Conservation (phyloP, 1,284 basidiomycete species). For the Phylloporus sp. region DNA sequence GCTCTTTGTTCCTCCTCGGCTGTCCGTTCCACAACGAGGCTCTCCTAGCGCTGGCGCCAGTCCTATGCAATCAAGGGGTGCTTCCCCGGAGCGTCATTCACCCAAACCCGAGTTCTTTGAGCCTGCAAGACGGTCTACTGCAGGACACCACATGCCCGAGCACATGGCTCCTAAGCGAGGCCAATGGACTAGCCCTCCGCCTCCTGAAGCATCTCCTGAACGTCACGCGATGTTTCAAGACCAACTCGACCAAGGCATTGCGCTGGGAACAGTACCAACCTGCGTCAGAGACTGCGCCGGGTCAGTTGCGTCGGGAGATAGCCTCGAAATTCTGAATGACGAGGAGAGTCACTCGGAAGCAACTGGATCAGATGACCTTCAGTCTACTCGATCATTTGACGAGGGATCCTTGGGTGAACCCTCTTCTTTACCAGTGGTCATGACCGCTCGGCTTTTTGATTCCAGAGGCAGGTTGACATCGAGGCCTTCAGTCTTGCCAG, state of each 20-base stretch:
- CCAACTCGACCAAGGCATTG: constrained; percentile 63
- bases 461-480: constrained; percentile 33
- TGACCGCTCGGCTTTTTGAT: constrained; percentile 11
- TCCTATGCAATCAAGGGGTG: constrained; percentile 56
- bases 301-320: constrained; percentile 59
- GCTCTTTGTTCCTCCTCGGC: constrained; percentile 54
- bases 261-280: constrained; percentile 67
- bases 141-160: constrained; percentile 49
- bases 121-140: constrained; percentile 38
- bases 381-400: constrained; percentile 62
- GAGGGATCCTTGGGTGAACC: constrained; percentile 41
- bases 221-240: constrained; percentile 69
- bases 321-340: constrained; percentile 61
- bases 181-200: constrained; percentile 85
- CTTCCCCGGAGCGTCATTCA: constrained; percentile 49
- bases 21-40: constrained; percentile 66
- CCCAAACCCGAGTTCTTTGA: constrained; percentile 53
- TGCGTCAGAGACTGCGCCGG: constrained; percentile 54
- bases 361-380: constrained; percentile 66
- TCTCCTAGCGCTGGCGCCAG: constrained; percentile 69
- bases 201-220: constrained; percentile 69
- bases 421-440: constrained; percentile 16
- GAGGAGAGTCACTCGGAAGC: constrained; percentile 62
- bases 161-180: constrained; percentile 79
- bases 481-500: constrained; percentile 11